phyloP scores from a whole-genome alignment of 2,329 filamentous ascomycete genomes.

The Talaromyces amestolkiae region DNA sequence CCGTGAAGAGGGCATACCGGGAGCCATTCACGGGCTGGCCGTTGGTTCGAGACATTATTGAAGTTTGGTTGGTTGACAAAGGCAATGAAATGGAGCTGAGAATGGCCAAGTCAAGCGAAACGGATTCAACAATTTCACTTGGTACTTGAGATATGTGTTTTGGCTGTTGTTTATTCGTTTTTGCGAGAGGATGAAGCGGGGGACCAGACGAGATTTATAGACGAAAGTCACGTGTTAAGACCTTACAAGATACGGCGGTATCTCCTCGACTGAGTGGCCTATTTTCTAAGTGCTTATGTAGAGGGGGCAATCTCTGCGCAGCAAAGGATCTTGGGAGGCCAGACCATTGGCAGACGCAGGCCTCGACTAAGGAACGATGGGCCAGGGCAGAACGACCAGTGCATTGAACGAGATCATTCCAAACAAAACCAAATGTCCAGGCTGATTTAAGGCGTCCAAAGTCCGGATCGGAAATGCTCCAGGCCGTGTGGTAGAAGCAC shows the following conservation, averaged over 20 bases:
- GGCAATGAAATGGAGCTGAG: neutral
- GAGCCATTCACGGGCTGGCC: neutral
- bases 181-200: neutral
- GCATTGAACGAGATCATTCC: neutral
- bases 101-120: neutral
- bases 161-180: neutral
- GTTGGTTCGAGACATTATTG: slow-evolving; percentile 1
- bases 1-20: slow-evolving; percentile 5
- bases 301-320: neutral
- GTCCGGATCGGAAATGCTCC: neutral
- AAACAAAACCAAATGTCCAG: neutral
- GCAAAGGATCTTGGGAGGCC: neutral
- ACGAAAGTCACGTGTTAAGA: neutral
- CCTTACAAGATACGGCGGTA: neutral
- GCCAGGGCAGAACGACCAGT: neutral
- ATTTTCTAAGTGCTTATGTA: neutral
- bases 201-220: neutral
- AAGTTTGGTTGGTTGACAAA: neutral
- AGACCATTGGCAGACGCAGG: neutral
- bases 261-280: neutral
- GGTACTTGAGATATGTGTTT: too few species aligned
- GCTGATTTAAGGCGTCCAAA: neutral
- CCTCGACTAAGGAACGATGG: neutral
- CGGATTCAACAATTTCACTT: too few species aligned
- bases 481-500: neutral